Conservation (phyloP, 176 grass and related monocot genomes). For the Aegilops longissima region DNA sequence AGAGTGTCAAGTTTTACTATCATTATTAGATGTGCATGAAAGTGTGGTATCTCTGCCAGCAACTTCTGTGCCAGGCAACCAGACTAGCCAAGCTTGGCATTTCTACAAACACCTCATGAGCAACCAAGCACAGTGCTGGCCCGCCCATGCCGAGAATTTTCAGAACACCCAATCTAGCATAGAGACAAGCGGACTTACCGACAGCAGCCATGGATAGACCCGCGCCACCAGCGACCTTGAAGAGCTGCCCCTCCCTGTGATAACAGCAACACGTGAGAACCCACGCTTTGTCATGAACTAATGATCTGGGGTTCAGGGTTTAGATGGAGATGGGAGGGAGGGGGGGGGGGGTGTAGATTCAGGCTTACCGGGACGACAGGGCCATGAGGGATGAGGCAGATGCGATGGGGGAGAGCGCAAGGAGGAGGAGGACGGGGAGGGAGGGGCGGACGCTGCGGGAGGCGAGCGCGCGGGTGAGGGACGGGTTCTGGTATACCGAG, state of each 20-base stretch:
- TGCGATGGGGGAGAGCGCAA: constrained; percentile 43
- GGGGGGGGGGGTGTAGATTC: neutral
- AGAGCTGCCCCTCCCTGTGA: constrained; percentile 57
- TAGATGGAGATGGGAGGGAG: neutral
- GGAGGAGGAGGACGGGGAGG: constrained; percentile 50
- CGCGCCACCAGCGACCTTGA: constrained; percentile 32
- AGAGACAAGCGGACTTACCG: constrained; percentile 43
- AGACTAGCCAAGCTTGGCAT: constrained; percentile 3
- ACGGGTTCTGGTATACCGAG: constrained; percentile 78
- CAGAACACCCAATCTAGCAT: constrained; percentile 1
- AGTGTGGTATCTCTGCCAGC: constrained; percentile 12
- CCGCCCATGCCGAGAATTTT: neutral
- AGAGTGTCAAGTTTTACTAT: constrained; percentile 22
- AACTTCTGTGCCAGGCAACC: neutral
- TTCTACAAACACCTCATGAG: constrained; percentile 38
- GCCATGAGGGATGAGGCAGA: constrained; percentile 43
- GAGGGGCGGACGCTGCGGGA: constrained; percentile 68
- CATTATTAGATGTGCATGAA: constrained; percentile 17
- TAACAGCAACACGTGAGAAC: constrained; percentile 13
- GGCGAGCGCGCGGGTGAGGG: constrained; percentile 54
- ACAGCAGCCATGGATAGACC: constrained; percentile 38
- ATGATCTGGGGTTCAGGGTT: constrained; percentile 40
- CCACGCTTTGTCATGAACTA: neutral
- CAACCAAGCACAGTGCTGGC: neutral
- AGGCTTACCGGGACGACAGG: constrained; percentile 54